Conservation (phyloP, 2,329 filamentous ascomycete species). For the Fusarium palustre region DNA sequence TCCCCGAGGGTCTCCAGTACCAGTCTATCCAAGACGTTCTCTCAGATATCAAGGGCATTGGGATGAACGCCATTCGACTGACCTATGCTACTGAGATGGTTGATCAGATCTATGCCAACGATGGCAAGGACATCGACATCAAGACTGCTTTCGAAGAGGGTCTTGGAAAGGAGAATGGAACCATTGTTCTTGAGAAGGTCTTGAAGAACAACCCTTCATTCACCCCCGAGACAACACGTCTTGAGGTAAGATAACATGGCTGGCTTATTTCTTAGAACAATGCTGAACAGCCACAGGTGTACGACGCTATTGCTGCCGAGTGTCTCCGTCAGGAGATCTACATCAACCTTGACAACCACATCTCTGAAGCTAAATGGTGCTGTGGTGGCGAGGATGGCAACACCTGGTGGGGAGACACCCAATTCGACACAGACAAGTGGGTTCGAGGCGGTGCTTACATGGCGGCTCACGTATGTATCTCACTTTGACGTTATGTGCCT, state of each 20-base stretch:
- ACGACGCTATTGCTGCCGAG: conserved; percentile 71
- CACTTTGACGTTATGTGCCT: no score
- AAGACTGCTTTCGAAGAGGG: conserved; percentile 58
- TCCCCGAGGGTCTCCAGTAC: conserved; percentile 73
- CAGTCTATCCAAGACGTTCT: conserved; percentile 67
- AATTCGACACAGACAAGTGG: conserved; percentile 71
- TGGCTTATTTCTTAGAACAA: accelerated
- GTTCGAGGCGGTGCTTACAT: conserved; percentile 69
- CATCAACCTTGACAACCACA: conserved; percentile 71
- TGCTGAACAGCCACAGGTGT: conserved; percentile 46
- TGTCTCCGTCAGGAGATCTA: conserved; percentile 65
- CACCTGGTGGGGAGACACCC: conserved; percentile 70
- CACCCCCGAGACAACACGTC: conserved; percentile 63
- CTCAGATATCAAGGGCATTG: conserved; percentile 66
- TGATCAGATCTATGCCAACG: conserved; percentile 66
- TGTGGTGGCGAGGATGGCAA: conserved; percentile 67
- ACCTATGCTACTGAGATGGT: conserved; percentile 74
- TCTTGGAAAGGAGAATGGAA: conserved; percentile 66
- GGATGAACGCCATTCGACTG: conserved; percentile 72
- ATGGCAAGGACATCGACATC: conserved; percentile 60
- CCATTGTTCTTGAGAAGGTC: conserved; percentile 62
- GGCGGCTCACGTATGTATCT: conserved; percentile 63
- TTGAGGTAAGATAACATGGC: conserved; percentile 53
- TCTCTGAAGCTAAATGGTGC: conserved; percentile 70
- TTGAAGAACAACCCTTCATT: conserved; percentile 69